Conservation (phyloP, 2,329 filamentous ascomycete genomes). For the Setomelanomma holmii region DNA sequence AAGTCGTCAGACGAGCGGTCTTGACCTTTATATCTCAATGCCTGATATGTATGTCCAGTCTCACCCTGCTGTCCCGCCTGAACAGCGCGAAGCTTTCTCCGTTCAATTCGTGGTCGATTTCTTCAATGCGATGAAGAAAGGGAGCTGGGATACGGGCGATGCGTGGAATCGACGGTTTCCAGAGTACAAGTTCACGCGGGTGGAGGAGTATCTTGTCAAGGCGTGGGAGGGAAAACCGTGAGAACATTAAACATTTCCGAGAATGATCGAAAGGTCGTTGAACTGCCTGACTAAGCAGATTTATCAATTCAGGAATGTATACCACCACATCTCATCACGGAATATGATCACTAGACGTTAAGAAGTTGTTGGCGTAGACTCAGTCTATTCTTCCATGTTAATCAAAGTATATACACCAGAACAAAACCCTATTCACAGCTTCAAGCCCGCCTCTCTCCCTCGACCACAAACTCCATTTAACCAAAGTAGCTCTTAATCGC, state of each 20-base stretch:
- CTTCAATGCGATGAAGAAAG: conserved; percentile 51
- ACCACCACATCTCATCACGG: not conserved
- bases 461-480: conserved; percentile 3
- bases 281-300: too few relatives aligned
- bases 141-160: conserved; percentile 53
- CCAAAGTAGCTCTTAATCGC: conserved; percentile 47
- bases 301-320: too few relatives aligned
- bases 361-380: not conserved
- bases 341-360: too few relatives aligned
- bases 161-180: conserved; percentile 57
- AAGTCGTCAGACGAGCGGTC: too few relatives aligned
- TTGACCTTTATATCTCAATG: too few relatives aligned
- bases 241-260: too few relatives aligned
- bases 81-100: conserved; percentile 43
- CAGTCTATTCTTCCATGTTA: not conserved
- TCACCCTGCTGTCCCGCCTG: conserved; percentile 47
- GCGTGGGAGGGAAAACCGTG: conserved; percentile 52
- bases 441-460: not conserved
- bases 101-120: conserved; percentile 52
- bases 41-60: too few relatives aligned
- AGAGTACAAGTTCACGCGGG: conserved; percentile 52
- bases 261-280: too few relatives aligned
- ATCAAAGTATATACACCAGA: conserved; percentile 13
- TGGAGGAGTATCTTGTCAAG: conserved; percentile 53
- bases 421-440: not conserved